phyloP scores from a whole-genome alignment of 768 basidiomycete species.

The Lenzites betulinus region DNA sequence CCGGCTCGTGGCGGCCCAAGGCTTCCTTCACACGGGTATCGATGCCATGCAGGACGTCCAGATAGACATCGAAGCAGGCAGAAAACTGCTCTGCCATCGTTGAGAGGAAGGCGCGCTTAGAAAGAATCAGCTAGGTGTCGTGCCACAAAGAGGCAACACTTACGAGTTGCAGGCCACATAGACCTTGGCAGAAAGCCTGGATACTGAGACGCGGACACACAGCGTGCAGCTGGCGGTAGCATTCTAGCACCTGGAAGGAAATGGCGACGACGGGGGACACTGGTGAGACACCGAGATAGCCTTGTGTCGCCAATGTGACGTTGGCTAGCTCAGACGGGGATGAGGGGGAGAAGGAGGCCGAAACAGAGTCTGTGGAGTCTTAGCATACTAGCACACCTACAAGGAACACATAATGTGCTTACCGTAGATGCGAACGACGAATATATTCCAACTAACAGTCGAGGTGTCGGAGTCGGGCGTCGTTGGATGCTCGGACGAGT shows the following conservation, averaged over 20 bases:
- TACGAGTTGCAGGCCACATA: constrained; percentile 10
- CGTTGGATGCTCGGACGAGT: too few relatives aligned
- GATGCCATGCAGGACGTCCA: constrained; percentile 1
- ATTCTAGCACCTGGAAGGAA: constrained; percentile 22
- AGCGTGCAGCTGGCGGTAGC: constrained; percentile 29
- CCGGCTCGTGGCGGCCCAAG: constrained; percentile 19
- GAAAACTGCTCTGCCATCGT: constrained; percentile 26
- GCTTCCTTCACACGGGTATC: constrained; percentile 13
- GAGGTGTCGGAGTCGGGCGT: too few relatives aligned
- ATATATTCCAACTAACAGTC: too few relatives aligned
- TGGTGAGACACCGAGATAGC: constrained; percentile 28
- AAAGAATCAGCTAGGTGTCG: neutral
- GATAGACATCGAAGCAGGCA: constrained; percentile 4
- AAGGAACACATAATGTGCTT: neutral
- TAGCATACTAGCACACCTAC: too few relatives aligned
- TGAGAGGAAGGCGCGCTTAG: neutral
- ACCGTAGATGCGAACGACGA: too few relatives aligned
- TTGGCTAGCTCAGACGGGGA: constrained; percentile 11
- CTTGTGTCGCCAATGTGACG: constrained; percentile 22
- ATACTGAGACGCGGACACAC: constrained; percentile 31
- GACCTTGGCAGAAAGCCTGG: constrained; percentile 18
- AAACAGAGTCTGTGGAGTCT: neutral
- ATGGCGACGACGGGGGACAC: constrained; percentile 22
- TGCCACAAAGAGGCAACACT: too few relatives aligned
- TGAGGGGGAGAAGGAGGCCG: neutral